These are phyloP conservation scores for Pyracantha coccinea DNA, from an alignment of 331 rosid genomes.

Conservation along the genomic window DNA sequence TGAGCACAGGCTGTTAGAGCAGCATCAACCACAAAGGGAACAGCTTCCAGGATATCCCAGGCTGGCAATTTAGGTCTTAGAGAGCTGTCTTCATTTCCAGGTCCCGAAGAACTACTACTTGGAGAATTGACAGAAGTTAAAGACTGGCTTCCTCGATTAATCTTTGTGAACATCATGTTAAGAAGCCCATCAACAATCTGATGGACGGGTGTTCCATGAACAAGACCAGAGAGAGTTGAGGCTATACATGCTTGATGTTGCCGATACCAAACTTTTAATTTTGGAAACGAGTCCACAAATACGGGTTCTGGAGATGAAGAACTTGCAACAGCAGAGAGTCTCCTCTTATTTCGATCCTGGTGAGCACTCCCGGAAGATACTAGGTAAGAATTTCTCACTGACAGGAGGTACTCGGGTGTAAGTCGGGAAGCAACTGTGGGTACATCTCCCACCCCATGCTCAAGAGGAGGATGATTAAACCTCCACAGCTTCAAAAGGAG, in stretches of 20 bases:
- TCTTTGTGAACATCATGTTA: slow-evolving; percentile 78
- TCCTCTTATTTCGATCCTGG: slow-evolving; percentile 61
- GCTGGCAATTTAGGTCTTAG: slow-evolving; percentile 87
- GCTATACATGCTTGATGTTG: slow-evolving; percentile 98
- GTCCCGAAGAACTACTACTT: slow-evolving; percentile 89
- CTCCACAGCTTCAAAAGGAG: slow-evolving; percentile 93
- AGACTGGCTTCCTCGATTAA: slow-evolving; percentile 59
- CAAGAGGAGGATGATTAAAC: slow-evolving; percentile 91
- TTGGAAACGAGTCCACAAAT: slow-evolving; percentile 93
- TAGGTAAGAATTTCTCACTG: slow-evolving; percentile 74
- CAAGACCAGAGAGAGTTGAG: slow-evolving; percentile 92
- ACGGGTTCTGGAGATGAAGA: slow-evolving; percentile 67
- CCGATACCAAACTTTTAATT: slow-evolving; percentile 85
- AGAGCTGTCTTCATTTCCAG: slow-evolving; percentile 60
- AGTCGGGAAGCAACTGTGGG: slow-evolving; percentile 92
- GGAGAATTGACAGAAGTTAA: slow-evolving; percentile 58
- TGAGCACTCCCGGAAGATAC: slow-evolving; percentile 46
- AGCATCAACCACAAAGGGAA: slow-evolving; percentile 95
- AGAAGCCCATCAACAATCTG: slow-evolving; percentile 94
- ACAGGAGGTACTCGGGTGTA: slow-evolving; percentile 88
- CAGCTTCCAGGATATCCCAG: slow-evolving; percentile 94
- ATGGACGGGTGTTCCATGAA: slow-evolving; percentile 92
- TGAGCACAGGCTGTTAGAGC: slow-evolving; percentile 98
- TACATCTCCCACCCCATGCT: slow-evolving; percentile 83
- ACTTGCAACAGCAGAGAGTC: slow-evolving; percentile 72